phyloP scores from a whole-genome alignment of 1,139 yeast species.

The Citeromyces siamensis region DNA sequence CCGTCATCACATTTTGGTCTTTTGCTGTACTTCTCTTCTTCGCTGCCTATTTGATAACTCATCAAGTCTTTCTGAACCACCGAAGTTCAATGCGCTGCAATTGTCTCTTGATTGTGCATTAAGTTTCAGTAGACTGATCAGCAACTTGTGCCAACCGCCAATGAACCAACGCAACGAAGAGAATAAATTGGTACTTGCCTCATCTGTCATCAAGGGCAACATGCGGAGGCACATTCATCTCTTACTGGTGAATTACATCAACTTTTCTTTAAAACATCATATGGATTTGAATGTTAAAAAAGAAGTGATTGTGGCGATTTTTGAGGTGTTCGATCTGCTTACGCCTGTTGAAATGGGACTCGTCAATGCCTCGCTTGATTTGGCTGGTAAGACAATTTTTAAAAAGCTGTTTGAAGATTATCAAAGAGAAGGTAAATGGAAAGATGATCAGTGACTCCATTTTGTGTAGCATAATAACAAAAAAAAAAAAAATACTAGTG shows the following conservation, averaged over 20 bases:
- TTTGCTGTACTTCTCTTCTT: slow-evolving; percentile 35
- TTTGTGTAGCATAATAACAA: too few relatives aligned
- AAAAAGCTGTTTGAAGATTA: slow-evolving; percentile 61
- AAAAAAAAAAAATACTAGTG: too few relatives aligned
- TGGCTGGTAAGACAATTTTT: slow-evolving; percentile 57
- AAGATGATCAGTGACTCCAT: slow-evolving; percentile 25
- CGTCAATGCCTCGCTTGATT: slow-evolving; percentile 60
- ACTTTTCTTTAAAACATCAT: slow-evolving; percentile 35
- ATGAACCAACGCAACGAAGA: slow-evolving; percentile 2
- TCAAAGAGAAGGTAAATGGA: slow-evolving; percentile 77
- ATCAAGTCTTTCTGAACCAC: slow-evolving; percentile 7
- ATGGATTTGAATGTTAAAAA: slow-evolving; percentile 35
- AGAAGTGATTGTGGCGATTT: slow-evolving; percentile 45
- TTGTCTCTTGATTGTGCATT: slow-evolving; percentile 24
- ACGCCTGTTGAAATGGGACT: slow-evolving; percentile 55
- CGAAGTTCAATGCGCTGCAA: slow-evolving; percentile 8
- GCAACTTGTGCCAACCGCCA: slow-evolving; percentile 66
- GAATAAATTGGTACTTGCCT: slow-evolving; percentile 12
- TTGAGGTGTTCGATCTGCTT: slow-evolving; percentile 53
- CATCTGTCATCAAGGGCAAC: slow-evolving; percentile 37
- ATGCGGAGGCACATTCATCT: slow-evolving; percentile 54
- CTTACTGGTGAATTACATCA: slow-evolving; percentile 43
- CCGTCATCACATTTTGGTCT: slow-evolving; percentile 57
- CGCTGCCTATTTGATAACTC: slow-evolving; percentile 24
- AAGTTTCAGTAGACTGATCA: slow-evolving; percentile 43